Evolutionary conservation across 495 filamentous ascomycete species (phyloP).

Genomic region (Penicillium ochrochloron): DNA sequence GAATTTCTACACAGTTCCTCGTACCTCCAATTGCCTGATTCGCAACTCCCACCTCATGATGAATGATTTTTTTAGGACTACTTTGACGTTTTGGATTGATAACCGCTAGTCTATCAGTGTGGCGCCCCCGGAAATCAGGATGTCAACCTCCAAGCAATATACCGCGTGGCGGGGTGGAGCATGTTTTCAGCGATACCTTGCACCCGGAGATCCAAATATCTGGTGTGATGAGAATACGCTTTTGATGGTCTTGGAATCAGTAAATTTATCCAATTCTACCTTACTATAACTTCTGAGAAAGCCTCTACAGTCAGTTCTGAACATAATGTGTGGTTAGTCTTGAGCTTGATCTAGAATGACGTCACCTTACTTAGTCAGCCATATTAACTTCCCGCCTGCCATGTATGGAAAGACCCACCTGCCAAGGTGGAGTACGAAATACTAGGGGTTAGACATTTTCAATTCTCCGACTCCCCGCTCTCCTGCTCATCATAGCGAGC

Average conservation of each 20-base stretch:
- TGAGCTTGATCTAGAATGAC: not conserved
- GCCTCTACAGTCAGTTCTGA: too few relatives aligned
- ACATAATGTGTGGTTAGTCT: not conserved
- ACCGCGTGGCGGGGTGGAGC: not conserved
- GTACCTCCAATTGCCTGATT: not conserved
- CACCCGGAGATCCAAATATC: too few relatives aligned
- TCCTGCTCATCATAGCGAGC: conserved; percentile 26
- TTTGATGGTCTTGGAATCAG: too few relatives aligned
- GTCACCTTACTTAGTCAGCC: not conserved
- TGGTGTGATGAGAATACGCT: too few relatives aligned
- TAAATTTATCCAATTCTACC: too few relatives aligned
- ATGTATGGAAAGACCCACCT: not conserved
- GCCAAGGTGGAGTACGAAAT: not conserved
- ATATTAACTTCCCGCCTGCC: not conserved
- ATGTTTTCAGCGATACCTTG: not conserved
- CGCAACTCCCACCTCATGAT: not conserved
- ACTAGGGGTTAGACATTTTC: not conserved
- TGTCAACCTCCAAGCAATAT: not conserved
- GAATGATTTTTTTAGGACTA: not conserved
- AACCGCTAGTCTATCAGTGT: not conserved
- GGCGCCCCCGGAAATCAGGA: not conserved
- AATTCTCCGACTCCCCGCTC: not conserved
- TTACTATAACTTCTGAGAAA: too few relatives aligned
- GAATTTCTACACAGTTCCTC: not conserved
- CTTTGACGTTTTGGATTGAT: not conserved